These are phyloP conservation scores for Rugonectria rugulosa DNA, from an alignment of 2,329 filamentous ascomycete genomes.

Conservation along the genomic window DNA sequence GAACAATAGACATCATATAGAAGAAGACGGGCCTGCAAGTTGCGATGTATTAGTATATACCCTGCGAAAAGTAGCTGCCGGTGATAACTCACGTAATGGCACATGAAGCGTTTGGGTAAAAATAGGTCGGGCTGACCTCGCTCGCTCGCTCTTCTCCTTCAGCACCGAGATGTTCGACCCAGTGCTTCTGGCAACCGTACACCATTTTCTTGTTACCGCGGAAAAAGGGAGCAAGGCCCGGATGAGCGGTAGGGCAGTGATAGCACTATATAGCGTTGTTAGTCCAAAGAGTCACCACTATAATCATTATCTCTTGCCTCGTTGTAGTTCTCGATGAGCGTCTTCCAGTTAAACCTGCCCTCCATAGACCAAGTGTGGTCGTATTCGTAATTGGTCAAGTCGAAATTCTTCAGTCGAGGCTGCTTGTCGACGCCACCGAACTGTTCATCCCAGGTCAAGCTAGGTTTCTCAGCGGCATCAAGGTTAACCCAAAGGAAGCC, in stretches of 20 bases:
- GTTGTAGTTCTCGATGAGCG: slow-evolving; percentile 69
- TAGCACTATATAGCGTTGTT: slow-evolving; percentile 13
- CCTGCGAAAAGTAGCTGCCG: too few species aligned
- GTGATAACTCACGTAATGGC: slow-evolving; percentile 19
- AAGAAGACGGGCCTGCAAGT: slow-evolving; percentile 17
- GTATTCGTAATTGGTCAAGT: slow-evolving; percentile 61
- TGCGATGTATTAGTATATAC: neutral
- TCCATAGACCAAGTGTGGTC: slow-evolving; percentile 64
- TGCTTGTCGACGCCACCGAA: slow-evolving; percentile 57
- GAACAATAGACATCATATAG: slow-evolving; percentile 28
- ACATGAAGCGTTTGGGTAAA: too few species aligned
- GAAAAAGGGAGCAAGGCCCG: slow-evolving; percentile 20
- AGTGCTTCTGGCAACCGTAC: slow-evolving; percentile 23
- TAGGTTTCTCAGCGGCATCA: slow-evolving; percentile 53
- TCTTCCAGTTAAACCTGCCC: slow-evolving; percentile 67
- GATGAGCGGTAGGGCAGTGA: slow-evolving; percentile 26
- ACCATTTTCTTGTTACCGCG: slow-evolving; percentile 11
- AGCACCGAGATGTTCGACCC: too few species aligned
- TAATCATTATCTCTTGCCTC: slow-evolving; percentile 41
- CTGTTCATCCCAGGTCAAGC: slow-evolving; percentile 57
- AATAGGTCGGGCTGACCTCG: too few species aligned
- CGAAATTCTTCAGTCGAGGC: slow-evolving; percentile 50
- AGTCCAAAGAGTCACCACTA: neutral
- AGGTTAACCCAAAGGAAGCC: slow-evolving; percentile 68
- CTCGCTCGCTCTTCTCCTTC: too few species aligned